Evolutionary conservation across 805 yeast species (phyloP), one percentile per base, ranked within the genome.

Genomic region (Millerozyma acaciae): DNA sequence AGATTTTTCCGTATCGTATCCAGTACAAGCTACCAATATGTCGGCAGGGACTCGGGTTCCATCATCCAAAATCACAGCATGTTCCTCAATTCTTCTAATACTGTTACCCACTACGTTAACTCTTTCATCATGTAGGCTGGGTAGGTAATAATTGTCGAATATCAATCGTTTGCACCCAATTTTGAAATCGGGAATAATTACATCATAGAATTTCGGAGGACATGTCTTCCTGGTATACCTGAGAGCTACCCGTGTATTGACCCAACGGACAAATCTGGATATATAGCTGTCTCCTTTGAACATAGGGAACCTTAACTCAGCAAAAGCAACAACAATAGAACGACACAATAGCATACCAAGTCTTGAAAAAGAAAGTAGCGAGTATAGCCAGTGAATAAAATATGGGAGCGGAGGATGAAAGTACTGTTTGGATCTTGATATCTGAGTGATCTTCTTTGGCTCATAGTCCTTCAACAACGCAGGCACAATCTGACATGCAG

Each of bases 151-250:
- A 40, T 62, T 50, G 43, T 65, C 71, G 38, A 54, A 65, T 30
- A 65, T 56, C 39, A 62, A 44, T 29, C 71, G 45, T 43, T 65
- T 65, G 49, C 71, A 65, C 4, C 71, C 71, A 39, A 63, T 47
- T 39, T 64, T 65, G 47, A 43, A 64, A 16, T 58, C 51, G 10
- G 71, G 71, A 16, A 62, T 48, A 23, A 65, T 35, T 38, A 40
- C 25, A 12, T 57, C 53, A 24, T 60, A 65, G 44, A 44, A 62
- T 43, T 60, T 49, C 25, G 52, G 38, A 1, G 70, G 71, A 6
- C 60, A 51, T 6, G 42, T 42, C 6, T 26, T 28, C 16, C 37
- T 46, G 58, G 64, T 59, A 34, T 63, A 63, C 7, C 31, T 22
- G 8, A 42, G 10, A 2, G 59, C 43, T 12, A 28, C 5, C 26